phyloP scores from a whole-genome alignment of 2,329 filamentous ascomycete species.

The Calonectria multiphialidica region DNA sequence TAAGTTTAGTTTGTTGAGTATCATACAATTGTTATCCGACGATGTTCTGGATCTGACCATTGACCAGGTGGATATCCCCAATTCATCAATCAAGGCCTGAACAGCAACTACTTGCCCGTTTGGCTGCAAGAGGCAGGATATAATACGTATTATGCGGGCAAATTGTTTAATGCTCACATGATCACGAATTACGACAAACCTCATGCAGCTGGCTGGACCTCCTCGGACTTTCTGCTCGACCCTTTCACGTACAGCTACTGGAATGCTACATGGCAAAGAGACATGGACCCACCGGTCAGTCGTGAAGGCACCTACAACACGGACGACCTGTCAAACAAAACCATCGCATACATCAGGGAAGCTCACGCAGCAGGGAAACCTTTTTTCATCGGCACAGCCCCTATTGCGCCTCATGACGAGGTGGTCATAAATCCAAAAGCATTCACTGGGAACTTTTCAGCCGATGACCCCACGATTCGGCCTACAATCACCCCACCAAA shows the following conservation, averaged over 20 bases:
- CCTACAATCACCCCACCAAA: background rate
- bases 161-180: background rate
- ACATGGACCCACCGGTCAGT: background rate
- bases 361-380: conserved; percentile 59
- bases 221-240: conserved; percentile 12
- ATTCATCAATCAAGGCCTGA: background rate
- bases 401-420: conserved; percentile 52
- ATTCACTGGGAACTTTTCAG: background rate
- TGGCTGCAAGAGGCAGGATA: background rate
- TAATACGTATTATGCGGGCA: background rate
- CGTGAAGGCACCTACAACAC: conserved; percentile 1
- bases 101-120: background rate
- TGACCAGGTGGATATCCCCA: background rate
- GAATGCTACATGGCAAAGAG: background rate
- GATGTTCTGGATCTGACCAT: background rate
- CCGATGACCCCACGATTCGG: background rate
- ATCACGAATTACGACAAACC: background rate
- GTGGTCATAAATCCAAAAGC: conserved; percentile 18
- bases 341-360: conserved; percentile 59
- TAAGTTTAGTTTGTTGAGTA: background rate
- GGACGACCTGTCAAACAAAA: background rate
- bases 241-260: conserved; percentile 15
- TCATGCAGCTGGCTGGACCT: background rate
- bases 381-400: conserved; percentile 69
- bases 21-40: too few species aligned